These are phyloP conservation scores for Echinochloa phyllopogon DNA, from an alignment of 176 grass and related monocot genomes.

Conservation along the genomic window DNA sequence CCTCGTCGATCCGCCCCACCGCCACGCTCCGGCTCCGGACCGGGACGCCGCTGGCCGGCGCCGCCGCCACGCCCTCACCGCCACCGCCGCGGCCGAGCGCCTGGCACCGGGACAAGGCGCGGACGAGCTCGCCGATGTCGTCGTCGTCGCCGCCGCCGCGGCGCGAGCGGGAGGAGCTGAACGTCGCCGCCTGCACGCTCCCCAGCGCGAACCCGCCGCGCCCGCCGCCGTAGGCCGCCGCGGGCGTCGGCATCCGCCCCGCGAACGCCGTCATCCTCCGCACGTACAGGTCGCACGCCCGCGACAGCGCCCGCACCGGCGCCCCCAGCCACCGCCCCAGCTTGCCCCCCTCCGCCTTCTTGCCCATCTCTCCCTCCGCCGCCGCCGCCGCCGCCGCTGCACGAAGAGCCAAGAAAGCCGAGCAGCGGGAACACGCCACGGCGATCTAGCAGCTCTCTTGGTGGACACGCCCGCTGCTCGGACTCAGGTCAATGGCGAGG, in stretches of 20 bases:
- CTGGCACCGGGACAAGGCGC: slow-evolving; percentile 52
- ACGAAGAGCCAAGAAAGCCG: no score
- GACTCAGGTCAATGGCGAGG: slow-evolving; percentile 23
- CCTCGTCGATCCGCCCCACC: slow-evolving; percentile 65
- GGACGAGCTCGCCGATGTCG: slow-evolving; percentile 45
- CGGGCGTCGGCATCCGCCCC: slow-evolving; percentile 46
- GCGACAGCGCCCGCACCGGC: slow-evolving; percentile 55
- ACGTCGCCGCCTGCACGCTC: slow-evolving; percentile 15
- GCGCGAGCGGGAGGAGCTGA: slow-evolving; percentile 52
- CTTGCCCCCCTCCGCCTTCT: slow-evolving; percentile 13
- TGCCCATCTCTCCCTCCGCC: background rate
- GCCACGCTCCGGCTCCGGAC: slow-evolving; percentile 58
- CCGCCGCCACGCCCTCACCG: background rate
- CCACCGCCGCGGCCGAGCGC: background rate
- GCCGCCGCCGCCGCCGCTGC: background rate
- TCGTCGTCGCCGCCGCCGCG: slow-evolving; percentile 28
- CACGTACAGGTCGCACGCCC: slow-evolving; percentile 71
- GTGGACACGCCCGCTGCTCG: background rate
- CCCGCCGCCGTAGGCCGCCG: slow-evolving; percentile 21
- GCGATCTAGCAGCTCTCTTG: no score
- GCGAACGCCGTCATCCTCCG: slow-evolving; percentile 57
- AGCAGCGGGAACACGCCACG: background rate
- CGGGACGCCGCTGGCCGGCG: background rate
- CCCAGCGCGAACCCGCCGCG: slow-evolving; percentile 38
- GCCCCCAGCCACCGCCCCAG: slow-evolving; percentile 56